Percentiles rank a stretch among this genome's conserved stretches.
These are phyloP conservation scores for Sporobolus alterniflorus DNA, from an alignment of 202 grass and related monocot genomes.

Conservation along the genomic window DNA sequence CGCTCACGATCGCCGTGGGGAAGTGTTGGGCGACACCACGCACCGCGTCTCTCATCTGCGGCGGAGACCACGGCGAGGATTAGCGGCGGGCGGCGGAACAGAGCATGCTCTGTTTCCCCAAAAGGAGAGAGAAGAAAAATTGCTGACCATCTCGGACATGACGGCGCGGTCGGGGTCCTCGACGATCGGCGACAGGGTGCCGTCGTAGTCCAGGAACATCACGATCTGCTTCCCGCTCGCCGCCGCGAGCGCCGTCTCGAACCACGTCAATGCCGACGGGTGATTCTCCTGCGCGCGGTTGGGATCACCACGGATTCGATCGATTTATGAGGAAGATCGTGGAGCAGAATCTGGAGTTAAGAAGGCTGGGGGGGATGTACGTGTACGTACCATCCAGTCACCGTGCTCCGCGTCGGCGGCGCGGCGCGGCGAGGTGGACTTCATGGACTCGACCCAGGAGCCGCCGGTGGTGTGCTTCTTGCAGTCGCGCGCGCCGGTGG, in stretches of 20 bases:
- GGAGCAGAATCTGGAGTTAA: too few relatives aligned
- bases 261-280: slow-evolving; percentile 69
- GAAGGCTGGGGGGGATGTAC: too few relatives aligned
- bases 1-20: slow-evolving; percentile 94
- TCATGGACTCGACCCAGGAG: slow-evolving; percentile 65
- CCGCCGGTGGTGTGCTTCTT: slow-evolving; percentile 42
- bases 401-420: slow-evolving; percentile 29
- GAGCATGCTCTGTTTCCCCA: background rate
- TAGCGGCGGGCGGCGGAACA: background rate
- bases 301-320: too few relatives aligned
- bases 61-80: background rate
- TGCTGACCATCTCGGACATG: slow-evolving; percentile 76
- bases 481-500: slow-evolving; percentile 15
- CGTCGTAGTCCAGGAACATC: slow-evolving; percentile 97
- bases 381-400: slow-evolving; percentile 59
- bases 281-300: slow-evolving; percentile 46
- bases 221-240: slow-evolving; percentile 71
- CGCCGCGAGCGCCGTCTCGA: slow-evolving; percentile 44
- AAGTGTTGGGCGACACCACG: slow-evolving; percentile 59
- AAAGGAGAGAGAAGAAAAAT: too few relatives aligned
- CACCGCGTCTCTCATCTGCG: slow-evolving; percentile 85
- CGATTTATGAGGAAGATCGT: too few relatives aligned
- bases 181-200: slow-evolving; percentile 93
- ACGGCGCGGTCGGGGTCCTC: slow-evolving; percentile 74
- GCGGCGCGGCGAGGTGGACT: slow-evolving; percentile 65